Evolutionary conservation across 1,284 basidiomycete genomes (phyloP).

Genomic region (Fistulinella cinereoalba): DNA sequence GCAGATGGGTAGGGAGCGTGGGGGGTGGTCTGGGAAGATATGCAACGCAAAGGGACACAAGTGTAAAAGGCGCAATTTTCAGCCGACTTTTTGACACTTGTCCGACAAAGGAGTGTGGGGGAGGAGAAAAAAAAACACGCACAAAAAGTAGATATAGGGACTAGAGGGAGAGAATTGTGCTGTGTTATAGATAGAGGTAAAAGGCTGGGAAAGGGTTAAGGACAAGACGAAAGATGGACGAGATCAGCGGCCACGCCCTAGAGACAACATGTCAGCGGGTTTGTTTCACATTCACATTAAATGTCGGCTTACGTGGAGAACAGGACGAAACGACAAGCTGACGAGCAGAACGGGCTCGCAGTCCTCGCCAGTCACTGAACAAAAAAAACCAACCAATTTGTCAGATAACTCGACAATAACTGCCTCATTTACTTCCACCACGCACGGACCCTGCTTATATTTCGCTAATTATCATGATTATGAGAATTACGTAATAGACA

Average conservation of each 20-base stretch:
- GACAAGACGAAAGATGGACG: conserved; percentile 40
- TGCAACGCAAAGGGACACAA: conserved; percentile 26
- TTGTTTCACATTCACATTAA: too few relatives aligned
- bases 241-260: conserved; percentile 36
- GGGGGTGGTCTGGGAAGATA: conserved; percentile 27
- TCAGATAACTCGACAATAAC: conserved; percentile 10
- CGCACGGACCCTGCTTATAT: conserved; percentile 28
- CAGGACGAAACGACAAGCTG: conserved; percentile 18
- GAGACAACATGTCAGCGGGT: conserved; percentile 1
- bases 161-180: conserved; percentile 35
- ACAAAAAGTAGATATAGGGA: conserved; percentile 42
- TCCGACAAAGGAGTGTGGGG: conserved; percentile 32
- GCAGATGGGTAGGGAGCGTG: conserved; percentile 33
- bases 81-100: conserved; percentile 28
- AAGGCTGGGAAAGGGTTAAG: conserved; percentile 36
- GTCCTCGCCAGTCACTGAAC: conserved; percentile 25
- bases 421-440: conserved; percentile 20
- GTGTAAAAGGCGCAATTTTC: conserved; percentile 29
- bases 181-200: conserved; percentile 44
- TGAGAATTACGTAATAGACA: conserved; percentile 5
- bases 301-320: conserved; percentile 32
- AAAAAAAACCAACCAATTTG: conserved; percentile 21
- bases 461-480: conserved; percentile 12
- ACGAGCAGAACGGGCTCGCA: conserved; percentile 26
- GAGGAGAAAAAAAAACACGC: conserved; percentile 46